Percentiles rank a stretch among this genome's conserved stretches.
Conservation (phyloP, 805 yeast genomes). For the Zygoascus biomembranicola region DNA sequence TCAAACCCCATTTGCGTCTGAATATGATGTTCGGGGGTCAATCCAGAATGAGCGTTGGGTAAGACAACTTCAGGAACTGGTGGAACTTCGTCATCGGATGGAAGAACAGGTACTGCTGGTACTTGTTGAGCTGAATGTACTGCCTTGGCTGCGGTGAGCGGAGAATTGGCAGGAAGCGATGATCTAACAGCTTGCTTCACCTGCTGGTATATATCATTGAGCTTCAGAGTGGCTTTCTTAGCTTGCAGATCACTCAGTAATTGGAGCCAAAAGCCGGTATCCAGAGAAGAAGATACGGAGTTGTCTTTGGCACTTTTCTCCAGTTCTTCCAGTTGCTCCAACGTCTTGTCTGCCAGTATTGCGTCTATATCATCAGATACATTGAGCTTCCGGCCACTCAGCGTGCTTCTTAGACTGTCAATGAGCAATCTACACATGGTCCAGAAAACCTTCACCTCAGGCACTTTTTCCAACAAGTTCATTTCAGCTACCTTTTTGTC, state of each 20-base stretch:
- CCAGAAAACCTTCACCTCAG: slow-evolving; percentile 18
- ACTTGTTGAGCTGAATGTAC: not conserved
- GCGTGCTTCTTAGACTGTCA: not conserved
- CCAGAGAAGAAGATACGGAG: slow-evolving; percentile 8
- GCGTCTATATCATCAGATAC: slow-evolving; percentile 23
- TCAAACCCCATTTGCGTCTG: slow-evolving; percentile 29
- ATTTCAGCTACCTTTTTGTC: slow-evolving; percentile 8
- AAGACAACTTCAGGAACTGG: not conserved
- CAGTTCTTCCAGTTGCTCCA: slow-evolving; percentile 19
- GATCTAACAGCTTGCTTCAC: not conserved
- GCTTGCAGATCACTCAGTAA: slow-evolving; percentile 17
- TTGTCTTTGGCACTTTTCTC: slow-evolving; percentile 16
- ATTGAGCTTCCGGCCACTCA: not conserved
- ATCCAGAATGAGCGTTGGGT: slow-evolving; percentile 3
- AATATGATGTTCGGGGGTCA: slow-evolving; percentile 24
- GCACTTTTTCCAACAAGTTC: slow-evolving; percentile 3
- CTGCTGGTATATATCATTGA: slow-evolving; percentile 9
- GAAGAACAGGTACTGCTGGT: not conserved
- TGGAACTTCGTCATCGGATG: not conserved
- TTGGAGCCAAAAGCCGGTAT: slow-evolving; percentile 25
- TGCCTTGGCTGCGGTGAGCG: not conserved
- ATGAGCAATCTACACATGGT: slow-evolving; percentile 9
- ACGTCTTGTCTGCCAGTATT: slow-evolving; percentile 20
- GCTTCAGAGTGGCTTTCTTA: slow-evolving; percentile 15
- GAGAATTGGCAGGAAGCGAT: not conserved